These are phyloP conservation scores for Lotus japonicus DNA, from an alignment of 306 rosid genomes.

Conservation along the genomic window DNA sequence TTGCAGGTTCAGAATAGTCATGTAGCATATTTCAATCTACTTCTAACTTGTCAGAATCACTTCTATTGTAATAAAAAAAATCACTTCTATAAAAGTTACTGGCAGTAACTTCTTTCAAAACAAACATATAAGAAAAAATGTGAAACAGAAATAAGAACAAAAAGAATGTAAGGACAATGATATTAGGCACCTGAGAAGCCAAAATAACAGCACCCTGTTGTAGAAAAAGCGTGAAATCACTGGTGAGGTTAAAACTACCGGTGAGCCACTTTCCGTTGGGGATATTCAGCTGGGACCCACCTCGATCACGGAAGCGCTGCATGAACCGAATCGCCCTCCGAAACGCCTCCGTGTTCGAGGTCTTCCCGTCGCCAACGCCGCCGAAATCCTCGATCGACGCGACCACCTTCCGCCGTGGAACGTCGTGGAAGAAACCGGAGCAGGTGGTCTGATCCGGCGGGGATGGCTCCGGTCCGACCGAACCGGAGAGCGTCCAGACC, in stretches of 20 bases:
- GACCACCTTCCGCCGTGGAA: slow-evolving; percentile 28
- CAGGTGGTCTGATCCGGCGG: slow-evolving; percentile 31
- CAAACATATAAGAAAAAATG: not conserved
- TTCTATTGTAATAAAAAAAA: too few relatives aligned
- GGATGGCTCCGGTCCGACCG: not conserved
- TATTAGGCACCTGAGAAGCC: slow-evolving; percentile 61
- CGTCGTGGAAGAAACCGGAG: slow-evolving; percentile 30
- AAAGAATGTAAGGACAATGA: not conserved
- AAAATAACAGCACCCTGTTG: slow-evolving; percentile 57
- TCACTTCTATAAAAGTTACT: too few relatives aligned
- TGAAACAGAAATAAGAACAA: not conserved
- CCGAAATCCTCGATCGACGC: slow-evolving; percentile 74
- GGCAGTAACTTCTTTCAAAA: too few relatives aligned
- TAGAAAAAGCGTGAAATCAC: slow-evolving; percentile 85
- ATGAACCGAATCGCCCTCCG: slow-evolving; percentile 51
- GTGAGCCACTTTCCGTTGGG: slow-evolving; percentile 77
- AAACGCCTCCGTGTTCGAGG: slow-evolving; percentile 71
- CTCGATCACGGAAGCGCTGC: slow-evolving; percentile 43
- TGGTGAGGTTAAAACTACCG: slow-evolving; percentile 85
- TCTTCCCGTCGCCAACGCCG: slow-evolving; percentile 71
- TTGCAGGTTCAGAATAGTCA: too few relatives aligned
- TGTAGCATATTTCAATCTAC: too few relatives aligned
- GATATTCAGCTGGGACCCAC: slow-evolving; percentile 77
- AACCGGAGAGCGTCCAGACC: not conserved
- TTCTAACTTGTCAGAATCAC: too few relatives aligned